Evolutionary conservation across 495 filamentous ascomycete species (phyloP), one percentile per base, ranked within the genome.

Genomic region (Tuber aestivum): DNA sequence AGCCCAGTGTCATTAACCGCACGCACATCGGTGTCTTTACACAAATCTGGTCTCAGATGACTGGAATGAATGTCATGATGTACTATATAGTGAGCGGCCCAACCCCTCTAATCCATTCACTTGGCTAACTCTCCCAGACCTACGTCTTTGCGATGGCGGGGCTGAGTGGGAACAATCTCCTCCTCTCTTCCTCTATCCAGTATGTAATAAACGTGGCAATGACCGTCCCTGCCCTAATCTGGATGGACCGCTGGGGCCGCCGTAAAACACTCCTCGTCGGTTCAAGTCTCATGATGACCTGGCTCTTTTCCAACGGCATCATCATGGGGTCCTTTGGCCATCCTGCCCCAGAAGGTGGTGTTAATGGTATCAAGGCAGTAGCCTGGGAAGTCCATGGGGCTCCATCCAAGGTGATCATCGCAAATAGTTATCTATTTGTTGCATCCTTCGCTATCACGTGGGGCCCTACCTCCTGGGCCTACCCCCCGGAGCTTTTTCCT

Each of bases 1-100:
- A 87, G 76, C 87, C 88, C 1, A 84, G 86, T 45, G 79, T 82
- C 74, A 61, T 79, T 27, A 44, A 74, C 27, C 76, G 78, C 27
- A 82, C 80, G 21, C 78, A 82, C 73, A 90, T 94, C 79, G 92
- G 92, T 73, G 78, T 95, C 65, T 93, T 93, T 82, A 92, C 90
- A 0, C 93, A 95, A 82, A 91, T 95, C 80, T 95, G 93, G 93
- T 91, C 89, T 32, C 93, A 95, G 82, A 84, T 95, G 42, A 93
- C 91, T 2, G 93, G 93, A 42, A 93, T 93, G 92, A 94, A 94
- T 82, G 91, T 93, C 32, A 94, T 94, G 91, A 93, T 94, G 89
- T 87, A 87, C 82, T 87, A 87, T 72, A 87, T 88, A 70, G 86
- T 87, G 74, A 78, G 79, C 27, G 35, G 56, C 5, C 37, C 8